Base-by-base conservation (phyloP, 2,329 filamentous ascomycete genomes). In the Alternaria arbusti region DNA sequence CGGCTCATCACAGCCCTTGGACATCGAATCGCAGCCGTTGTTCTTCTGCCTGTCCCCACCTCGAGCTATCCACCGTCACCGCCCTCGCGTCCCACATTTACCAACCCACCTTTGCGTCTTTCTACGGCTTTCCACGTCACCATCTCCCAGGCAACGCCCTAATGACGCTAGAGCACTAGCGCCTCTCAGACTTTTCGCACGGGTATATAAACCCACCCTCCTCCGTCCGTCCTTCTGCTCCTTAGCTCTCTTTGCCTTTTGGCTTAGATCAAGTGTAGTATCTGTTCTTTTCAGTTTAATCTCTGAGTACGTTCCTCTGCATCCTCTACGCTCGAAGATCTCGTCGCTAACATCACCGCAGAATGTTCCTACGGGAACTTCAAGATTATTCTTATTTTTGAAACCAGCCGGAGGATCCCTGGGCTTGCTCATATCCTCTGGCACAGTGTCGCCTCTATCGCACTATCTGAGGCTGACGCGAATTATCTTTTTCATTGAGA, bases 251-350 rank as follows among this genome's bases (percentile, higher is more conserved):
- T 65, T 65, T 65, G 63, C 59, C 60, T 66, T 69, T 62, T 65
- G 63, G 63, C 63, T 65, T 65, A 62, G 63, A 65, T 65, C 63
- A 65, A 67, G 68, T 70, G 66, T 70, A 69, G 91, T 93, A 93
- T 92, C 90, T 93, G 91, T 94, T 94, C 91, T 94, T 93, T 91
- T 93, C 90, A 94, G 91, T 93, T 94, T 94, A 52, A 52, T 52
- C 49, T 52, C 49, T 52, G 49, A 52, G 45, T 47, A 47, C 8
- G 45, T n/a, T 94, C 93, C 90, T 91, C 91, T 94, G 3, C 15
- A 40, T n/a, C 32, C 1, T 10, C 4, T 6, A 36, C 32, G 36
- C 36, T 17, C n/a, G 36, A 11, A 40, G n/a, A 11, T 1, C 2
- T 0, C 5, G 36, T 17, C 8, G n/a, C n/a, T 40, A 40, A 40